Evolutionary conservation across 306 rosid species (phyloP).

Genomic region (Acacia acuminata): DNA sequence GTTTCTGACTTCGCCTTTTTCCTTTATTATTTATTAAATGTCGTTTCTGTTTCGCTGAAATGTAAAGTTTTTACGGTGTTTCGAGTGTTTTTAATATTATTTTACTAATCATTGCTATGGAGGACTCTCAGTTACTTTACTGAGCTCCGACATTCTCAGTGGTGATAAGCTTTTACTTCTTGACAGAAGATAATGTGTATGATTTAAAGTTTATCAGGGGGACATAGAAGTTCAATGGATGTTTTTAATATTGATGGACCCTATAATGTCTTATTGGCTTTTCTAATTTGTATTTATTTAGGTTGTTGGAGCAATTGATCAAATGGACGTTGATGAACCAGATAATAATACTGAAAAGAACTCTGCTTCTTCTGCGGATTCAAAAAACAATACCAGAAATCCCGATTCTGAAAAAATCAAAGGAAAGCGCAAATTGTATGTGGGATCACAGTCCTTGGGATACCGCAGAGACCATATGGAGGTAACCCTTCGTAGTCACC

Average conservation of each 20-base stretch:
- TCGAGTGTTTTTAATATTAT: not conserved
- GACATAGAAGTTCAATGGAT: not conserved
- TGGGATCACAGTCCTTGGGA: slow-evolving; percentile 92
- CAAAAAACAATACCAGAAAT: slow-evolving; percentile 52
- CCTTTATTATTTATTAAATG: not conserved
- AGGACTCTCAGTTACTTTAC: not conserved
- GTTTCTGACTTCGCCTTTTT: not conserved
- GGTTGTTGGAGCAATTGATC: slow-evolving; percentile 94
- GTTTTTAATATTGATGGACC: slow-evolving; percentile 4
- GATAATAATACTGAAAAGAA: slow-evolving; percentile 66
- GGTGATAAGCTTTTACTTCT: slow-evolving; percentile 1
- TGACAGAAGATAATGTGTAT: not conserved
- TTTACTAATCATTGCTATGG: not conserved
- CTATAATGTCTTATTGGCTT: not conserved
- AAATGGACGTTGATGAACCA: slow-evolving; percentile 85
- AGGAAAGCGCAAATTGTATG: slow-evolving; percentile 80
- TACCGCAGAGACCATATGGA: slow-evolving; percentile 94
- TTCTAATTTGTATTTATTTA: slow-evolving; percentile 37
- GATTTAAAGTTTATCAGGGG: not conserved
- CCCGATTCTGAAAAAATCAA: slow-evolving; percentile 71
- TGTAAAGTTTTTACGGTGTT: slow-evolving; percentile 8
- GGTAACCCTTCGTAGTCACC: slow-evolving; percentile 44
- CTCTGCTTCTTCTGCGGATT: slow-evolving; percentile 62
- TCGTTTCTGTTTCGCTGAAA: not conserved
- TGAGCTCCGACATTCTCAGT: slow-evolving; percentile 16